Evolutionary conservation across 106 monocot species (phyloP), one percentile per base, ranked within the genome.

Genomic region (Dioscorea zingiberensis): DNA sequence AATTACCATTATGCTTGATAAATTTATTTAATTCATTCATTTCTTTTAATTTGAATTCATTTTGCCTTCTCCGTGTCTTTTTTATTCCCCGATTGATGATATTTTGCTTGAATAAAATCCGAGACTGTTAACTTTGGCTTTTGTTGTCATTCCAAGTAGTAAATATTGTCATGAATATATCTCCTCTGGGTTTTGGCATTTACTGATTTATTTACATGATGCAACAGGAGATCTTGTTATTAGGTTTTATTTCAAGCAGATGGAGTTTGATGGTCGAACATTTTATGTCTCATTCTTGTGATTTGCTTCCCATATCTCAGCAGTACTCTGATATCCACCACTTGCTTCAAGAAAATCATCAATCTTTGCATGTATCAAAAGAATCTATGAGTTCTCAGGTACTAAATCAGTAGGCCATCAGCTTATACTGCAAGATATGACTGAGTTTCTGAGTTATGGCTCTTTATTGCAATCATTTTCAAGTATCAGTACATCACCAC

Each of bases 191-290:
- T 38, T 30, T 7, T 2, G 30, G 4, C 30, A 30, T 7, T 7
- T 30, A 30, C 7, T 30, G 30, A 38, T 38, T 38, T 38, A 30
- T 30, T 38, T 38, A 68, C 26, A 64, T 61, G 30, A 32, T 76
- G 27, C 23, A 58, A 59, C 78, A 91, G 91, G 91, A 91, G 54
- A 59, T 91, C 26, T 78, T 64, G 30, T 65, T 87, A 46, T 47
- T 87, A 60, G 91, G 87, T 25, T 71, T 77, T 23, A 66, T 77
- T 64, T 76, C 78, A 53, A 66, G 69, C 66, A 63, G 68, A 72
- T 91, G 91, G 91, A 84, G 54, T 62, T 22, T 4, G 26, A 21
- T 87, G 13, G 70, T 84, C 7, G 69, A 79, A 44, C 62, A 64
- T 13, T 63, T 91, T 44, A 72, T 72, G 59, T 81, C 84, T 46